A percentile compares a stretch with the other conserved stretches of the same genome.
These are phyloP conservation scores for Magnaporthiopsis rhizophila DNA, from an alignment of 2,329 filamentous ascomycete species.

Conservation along the genomic window DNA sequence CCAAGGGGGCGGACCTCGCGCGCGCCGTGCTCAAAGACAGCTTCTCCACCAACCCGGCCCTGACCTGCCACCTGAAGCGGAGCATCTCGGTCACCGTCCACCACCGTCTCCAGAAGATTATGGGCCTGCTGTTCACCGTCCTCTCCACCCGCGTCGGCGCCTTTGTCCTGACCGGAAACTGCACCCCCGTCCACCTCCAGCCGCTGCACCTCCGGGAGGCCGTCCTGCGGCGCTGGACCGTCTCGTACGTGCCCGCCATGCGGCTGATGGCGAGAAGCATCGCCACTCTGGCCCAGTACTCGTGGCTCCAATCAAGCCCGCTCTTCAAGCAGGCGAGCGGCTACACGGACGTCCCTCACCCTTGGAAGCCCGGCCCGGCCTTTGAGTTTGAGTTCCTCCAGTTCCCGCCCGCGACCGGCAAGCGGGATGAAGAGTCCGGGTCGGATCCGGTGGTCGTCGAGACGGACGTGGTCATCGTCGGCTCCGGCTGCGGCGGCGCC, in stretches of 20 bases:
- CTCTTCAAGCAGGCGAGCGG: constrained; percentile 47
- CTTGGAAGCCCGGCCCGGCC: constrained; percentile 41
- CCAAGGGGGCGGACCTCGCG: constrained; percentile 35
- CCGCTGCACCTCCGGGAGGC: constrained; percentile 50
- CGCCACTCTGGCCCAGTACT: constrained; percentile 43
- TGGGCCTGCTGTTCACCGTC: constrained; percentile 31
- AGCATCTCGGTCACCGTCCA: constrained; percentile 28
- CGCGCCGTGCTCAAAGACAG: constrained; percentile 45
- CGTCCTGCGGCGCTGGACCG: constrained; percentile 56
- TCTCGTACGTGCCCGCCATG: constrained; percentile 45
- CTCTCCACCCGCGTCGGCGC: constrained; percentile 50
- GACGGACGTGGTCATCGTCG: constrained; percentile 77
- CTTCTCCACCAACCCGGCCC: constrained; percentile 41
- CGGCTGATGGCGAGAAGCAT: constrained; percentile 49
- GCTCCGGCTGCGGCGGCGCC: constrained; percentile 78
- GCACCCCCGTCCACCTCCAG: constrained; percentile 53
- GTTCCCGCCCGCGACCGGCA: constrained; percentile 26
- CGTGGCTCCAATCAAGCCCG: constrained; percentile 47
- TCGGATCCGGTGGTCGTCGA: constrained; percentile 51
- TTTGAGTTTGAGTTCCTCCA: constrained; percentile 57
- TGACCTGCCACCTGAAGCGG: constrained; percentile 41
- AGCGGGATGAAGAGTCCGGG: constrained; percentile 15
- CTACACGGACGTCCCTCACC: constrained; percentile 45
- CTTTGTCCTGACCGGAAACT: constrained; percentile 59
- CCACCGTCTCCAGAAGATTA: constrained; percentile 21